A percentile compares a stretch with the other conserved stretches of the same genome.
These are phyloP conservation scores for Dioszegia aurantiaca DNA, from an alignment of 768 basidiomycete species.

Conservation along the genomic window DNA sequence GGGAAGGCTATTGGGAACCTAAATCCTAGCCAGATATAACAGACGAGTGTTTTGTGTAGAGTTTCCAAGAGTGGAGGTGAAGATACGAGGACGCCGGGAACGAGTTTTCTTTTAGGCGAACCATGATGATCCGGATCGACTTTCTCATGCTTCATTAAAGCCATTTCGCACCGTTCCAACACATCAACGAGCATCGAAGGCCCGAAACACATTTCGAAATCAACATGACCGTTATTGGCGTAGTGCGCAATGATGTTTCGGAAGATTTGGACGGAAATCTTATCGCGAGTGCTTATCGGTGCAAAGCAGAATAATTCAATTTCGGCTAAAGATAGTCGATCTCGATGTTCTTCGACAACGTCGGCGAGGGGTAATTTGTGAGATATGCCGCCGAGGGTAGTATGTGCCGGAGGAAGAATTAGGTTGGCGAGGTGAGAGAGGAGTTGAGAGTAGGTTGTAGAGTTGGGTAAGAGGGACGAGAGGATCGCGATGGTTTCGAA, in stretches of 20 bases:
- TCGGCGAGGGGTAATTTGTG: conserved; percentile 41
- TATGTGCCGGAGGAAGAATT: conserved; percentile 43
- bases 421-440: conserved; percentile 44
- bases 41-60: conserved; percentile 69
- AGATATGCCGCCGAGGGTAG: conserved; percentile 29
- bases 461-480: conserved; percentile 47
- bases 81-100: conserved; percentile 31
- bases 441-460: conserved; percentile 51
- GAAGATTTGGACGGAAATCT: conserved; percentile 41
- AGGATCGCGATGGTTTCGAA: conserved; percentile 37
- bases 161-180: conserved; percentile 56
- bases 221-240: conserved; percentile 54
- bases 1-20: conserved; percentile 68
- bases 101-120: background rate
- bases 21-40: conserved; percentile 81
- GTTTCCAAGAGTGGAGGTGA: conserved; percentile 60
- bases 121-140: conserved; percentile 7
- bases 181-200: conserved; percentile 54
- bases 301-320: conserved; percentile 48
- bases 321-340: conserved; percentile 47
- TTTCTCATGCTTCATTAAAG: conserved; percentile 17
- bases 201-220: conserved; percentile 54
- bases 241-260: conserved; percentile 56
- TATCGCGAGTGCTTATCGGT: conserved; percentile 51
- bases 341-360: conserved; percentile 42